phyloP scores from a whole-genome alignment of 352 stramenopile genomes.

The Phytophthora colocasiae region DNA sequence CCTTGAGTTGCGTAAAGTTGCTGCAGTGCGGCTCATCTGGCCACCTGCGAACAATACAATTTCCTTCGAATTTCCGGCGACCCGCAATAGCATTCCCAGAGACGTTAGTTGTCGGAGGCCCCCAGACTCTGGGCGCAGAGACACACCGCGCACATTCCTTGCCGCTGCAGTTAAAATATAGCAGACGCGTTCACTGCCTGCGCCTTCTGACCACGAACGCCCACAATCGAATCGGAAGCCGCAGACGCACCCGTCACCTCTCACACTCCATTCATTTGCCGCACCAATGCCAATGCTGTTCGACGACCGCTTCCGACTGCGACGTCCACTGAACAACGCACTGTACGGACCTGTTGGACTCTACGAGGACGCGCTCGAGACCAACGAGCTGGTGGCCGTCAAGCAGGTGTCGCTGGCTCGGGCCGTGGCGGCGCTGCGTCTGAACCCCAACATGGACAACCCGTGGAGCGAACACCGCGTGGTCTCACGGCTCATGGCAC shows the following conservation, averaged over 20 bases:
- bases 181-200: not conserved
- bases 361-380: conserved; percentile 41
- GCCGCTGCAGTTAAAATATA: not conserved
- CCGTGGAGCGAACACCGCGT: conserved; percentile 48
- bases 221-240: conserved; percentile 2
- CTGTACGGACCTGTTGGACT: conserved; percentile 56
- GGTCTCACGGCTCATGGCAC: conserved; percentile 29
- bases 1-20: not conserved
- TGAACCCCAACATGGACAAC: conserved; percentile 49
- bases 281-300: conserved; percentile 1
- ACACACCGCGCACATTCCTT: too few species aligned
- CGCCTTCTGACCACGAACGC: not conserved
- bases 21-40: not conserved
- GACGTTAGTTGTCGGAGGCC: not conserved
- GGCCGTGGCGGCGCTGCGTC: conserved; percentile 34
- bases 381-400: conserved; percentile 49
- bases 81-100: not conserved
- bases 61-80: not conserved
- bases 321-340: conserved; percentile 28
- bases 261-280: not conserved
- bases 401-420: conserved; percentile 50
- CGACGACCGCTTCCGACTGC: conserved; percentile 21
- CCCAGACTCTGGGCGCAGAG: too few species aligned
- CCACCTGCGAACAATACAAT: not conserved
- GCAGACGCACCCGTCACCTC: not conserved